phyloP scores from a whole-genome alignment of 2,329 filamentous ascomycete species.

The Tolypocladium ovalisporum region DNA sequence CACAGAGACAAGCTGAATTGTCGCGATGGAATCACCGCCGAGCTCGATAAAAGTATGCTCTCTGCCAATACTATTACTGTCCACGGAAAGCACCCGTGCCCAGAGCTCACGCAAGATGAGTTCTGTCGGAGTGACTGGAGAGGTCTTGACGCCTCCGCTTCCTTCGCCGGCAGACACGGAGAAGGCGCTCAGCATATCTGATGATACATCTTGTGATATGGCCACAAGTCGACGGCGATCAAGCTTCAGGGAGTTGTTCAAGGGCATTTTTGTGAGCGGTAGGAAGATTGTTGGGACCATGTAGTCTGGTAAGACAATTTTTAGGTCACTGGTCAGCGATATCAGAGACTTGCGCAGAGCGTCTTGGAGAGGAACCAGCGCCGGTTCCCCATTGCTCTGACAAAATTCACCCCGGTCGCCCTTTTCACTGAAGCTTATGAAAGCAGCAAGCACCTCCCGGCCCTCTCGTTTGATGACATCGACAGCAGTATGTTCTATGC shows the following conservation, averaged over 20 bases:
- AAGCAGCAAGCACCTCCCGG: background rate
- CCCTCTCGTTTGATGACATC: slow-evolving; percentile 2
- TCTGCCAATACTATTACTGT: slow-evolving; percentile 15
- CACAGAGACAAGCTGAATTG: slow-evolving; percentile 5
- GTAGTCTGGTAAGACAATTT: background rate
- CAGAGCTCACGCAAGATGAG: slow-evolving; percentile 21
- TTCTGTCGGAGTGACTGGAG: background rate
- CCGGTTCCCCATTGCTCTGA: background rate
- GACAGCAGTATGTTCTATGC: background rate
- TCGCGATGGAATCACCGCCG: slow-evolving; percentile 25
- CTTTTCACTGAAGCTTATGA: background rate
- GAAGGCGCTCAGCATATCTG: background rate
- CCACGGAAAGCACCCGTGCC: slow-evolving; percentile 28
- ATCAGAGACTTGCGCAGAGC: background rate
- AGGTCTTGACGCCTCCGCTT: background rate
- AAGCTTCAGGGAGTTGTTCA: background rate
- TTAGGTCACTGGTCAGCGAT: background rate
- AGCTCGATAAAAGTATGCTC: slow-evolving; percentile 7
- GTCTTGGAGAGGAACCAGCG: background rate
- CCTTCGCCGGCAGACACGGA: background rate
- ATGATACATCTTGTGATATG: background rate
- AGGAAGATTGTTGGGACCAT: background rate
- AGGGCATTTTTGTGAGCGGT: background rate
- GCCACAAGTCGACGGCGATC: background rate
- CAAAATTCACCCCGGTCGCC: background rate